Base-by-base conservation (phyloP, 2,329 filamentous ascomycete species). In the Fusarium luffae region DNA sequence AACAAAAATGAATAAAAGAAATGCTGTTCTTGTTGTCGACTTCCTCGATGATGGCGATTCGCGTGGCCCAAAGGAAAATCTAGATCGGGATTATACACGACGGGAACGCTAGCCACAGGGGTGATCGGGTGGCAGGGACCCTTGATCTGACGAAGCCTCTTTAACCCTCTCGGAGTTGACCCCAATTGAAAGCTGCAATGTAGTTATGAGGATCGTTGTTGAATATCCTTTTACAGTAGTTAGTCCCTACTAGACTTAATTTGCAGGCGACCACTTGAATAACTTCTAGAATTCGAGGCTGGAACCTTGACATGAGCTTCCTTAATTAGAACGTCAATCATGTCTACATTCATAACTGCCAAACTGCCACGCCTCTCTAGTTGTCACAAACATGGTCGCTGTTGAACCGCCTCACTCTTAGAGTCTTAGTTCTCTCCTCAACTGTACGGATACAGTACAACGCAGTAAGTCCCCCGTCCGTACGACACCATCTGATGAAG, bases 401-500 rank as follows among this genome's bases (percentile, higher is more conserved):
- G 50, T 11, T 49, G 23, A 49, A 63, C 51, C 55, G 65, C 66
- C 61, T 68, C 66, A 68, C 49, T 55, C 18, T 12, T n/a, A 25
- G 32, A 68, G 44, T 55, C 18, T 12, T n/a, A 25, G 32, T 51
- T 47, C 30, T 37, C n/a, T 50, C 40, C 25, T 19, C 27, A 41
- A 30, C 23, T 32, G 12, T 18, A 6, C 9, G 27, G 27, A 28
- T 28, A 28, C 27, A 28, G 27, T 28, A 28, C 27, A 37, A 37
- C 18, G 8, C 32, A 37, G 32, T 37, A 11, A 37, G 32, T 34
- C 32, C 5, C 32, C 32, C 32, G 40, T 21, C 10, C 32, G 30
- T 25, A 54, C 54, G 18, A 25, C 58, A 28, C 46, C 63, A 72
- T 73, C 71, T 68, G 52, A 58, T 52, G 69, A 63, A 41, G 52